Evolutionary conservation across 495 filamentous ascomycete genomes (phyloP).

Genomic region (Penicillium taxi): DNA sequence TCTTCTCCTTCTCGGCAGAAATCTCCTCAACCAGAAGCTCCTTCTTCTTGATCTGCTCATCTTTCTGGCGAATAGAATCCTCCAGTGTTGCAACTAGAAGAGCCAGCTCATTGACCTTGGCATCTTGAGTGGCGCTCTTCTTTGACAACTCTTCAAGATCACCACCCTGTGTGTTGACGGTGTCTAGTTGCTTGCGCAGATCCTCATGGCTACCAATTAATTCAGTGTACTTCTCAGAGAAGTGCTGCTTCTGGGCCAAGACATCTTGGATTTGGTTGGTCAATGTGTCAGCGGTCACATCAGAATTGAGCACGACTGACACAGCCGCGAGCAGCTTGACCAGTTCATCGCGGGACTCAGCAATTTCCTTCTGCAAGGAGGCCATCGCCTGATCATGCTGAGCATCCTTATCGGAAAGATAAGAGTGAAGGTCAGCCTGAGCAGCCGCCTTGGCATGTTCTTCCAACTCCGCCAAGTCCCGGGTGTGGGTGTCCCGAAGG

Average conservation of each 20-base stretch:
- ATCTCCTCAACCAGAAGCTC: conserved; percentile 51
- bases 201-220: conserved; percentile 36
- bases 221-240: conserved; percentile 40
- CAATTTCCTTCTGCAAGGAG: conserved; percentile 58
- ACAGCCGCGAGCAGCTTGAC: conserved; percentile 49
- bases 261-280: conserved; percentile 43
- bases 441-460: conserved; percentile 29
- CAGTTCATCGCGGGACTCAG: conserved; percentile 61
- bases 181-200: conserved; percentile 49
- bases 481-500: conserved; percentile 29
- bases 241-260: conserved; percentile 36
- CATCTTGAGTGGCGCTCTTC: conserved; percentile 30
- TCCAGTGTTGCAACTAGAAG: conserved; percentile 49
- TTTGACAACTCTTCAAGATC: conserved; percentile 30
- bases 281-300: conserved; percentile 38
- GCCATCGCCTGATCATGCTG: conserved; percentile 55
- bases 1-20: conserved; percentile 64
- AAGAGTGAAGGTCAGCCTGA: conserved; percentile 40
- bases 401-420: conserved; percentile 37
- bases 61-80: conserved; percentile 58
- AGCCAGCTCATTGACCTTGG: conserved; percentile 44
- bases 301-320: conserved; percentile 42
- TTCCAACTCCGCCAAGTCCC: conserved; percentile 44
- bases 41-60: conserved; percentile 66
- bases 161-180: conserved; percentile 32